A percentile compares a stretch with the other conserved stretches of the same genome.
Evolutionary conservation across 2,329 filamentous ascomycete genomes (phyloP).

Genomic region (Leptoxyphium fumago): DNA sequence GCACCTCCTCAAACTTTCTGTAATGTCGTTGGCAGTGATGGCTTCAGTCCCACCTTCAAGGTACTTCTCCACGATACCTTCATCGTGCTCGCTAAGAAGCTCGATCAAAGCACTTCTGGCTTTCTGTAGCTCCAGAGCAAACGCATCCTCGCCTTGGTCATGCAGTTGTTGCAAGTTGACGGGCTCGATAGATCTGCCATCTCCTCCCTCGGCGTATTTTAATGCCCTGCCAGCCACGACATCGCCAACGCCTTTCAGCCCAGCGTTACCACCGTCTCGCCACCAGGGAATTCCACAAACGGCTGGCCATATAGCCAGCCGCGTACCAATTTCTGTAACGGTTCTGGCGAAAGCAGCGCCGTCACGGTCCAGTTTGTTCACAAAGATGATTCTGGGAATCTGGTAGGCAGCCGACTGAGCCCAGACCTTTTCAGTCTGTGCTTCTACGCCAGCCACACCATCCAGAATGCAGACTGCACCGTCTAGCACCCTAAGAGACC

Average conservation of each 20-base stretch:
- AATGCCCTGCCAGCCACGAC: constrained; percentile 61
- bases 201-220: constrained; percentile 52
- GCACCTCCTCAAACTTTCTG: constrained; percentile 57
- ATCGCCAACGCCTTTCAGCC: constrained; percentile 71
- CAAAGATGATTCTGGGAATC: constrained; percentile 68
- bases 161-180: constrained; percentile 41
- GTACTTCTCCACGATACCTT: constrained; percentile 70
- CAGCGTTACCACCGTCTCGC: constrained; percentile 45
- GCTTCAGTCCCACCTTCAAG: constrained; percentile 61
- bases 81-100: constrained; percentile 75
- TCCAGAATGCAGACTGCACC: constrained; percentile 88
- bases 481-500: constrained; percentile 76
- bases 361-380: constrained; percentile 76
- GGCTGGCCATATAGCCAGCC: constrained; percentile 71
- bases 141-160: constrained; percentile 27
- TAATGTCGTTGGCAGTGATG: constrained; percentile 52
- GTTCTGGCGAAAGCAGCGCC: constrained; percentile 72
- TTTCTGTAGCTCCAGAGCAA: constrained; percentile 53
- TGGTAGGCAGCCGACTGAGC: constrained; percentile 69
- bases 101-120: constrained; percentile 71
- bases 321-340: constrained; percentile 68
- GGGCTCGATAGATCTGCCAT: constrained; percentile 42
- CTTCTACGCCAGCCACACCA: constrained; percentile 85
- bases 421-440: constrained; percentile 96
- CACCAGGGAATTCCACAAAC: constrained; percentile 96